Percentiles rank a stretch among this genome's conserved stretches.
Conservation (phyloP, 1,284 basidiomycete genomes). For the Polyporus tsugae region DNA sequence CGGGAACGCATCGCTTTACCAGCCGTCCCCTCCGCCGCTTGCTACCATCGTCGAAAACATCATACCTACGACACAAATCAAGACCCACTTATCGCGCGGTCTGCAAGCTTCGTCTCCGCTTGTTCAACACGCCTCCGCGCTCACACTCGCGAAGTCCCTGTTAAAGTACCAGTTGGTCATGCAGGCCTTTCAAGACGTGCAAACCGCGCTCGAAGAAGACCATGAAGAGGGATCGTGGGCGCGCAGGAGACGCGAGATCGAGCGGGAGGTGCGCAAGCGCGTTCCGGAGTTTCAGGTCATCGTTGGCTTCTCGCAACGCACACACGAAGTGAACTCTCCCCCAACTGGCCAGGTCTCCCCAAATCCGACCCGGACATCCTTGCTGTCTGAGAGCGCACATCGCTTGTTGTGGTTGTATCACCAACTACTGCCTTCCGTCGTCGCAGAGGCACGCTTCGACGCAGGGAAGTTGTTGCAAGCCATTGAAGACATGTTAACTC, state of each 20-base stretch:
- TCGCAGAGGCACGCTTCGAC: constrained; percentile 86
- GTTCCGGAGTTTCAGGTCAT: constrained; percentile 88
- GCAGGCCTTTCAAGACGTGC: constrained; percentile 58
- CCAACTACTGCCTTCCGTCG: constrained; percentile 73
- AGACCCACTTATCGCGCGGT: constrained; percentile 80
- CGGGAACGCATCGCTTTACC: constrained; percentile 50
- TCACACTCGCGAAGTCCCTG: constrained; percentile 77
- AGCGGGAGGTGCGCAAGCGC: constrained; percentile 77
- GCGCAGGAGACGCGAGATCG: constrained; percentile 67
- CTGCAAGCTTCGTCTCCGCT: constrained; percentile 74
- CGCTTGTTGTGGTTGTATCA: constrained; percentile 89
- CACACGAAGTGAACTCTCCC: constrained; percentile 15
- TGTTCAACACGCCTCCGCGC: constrained; percentile 85
- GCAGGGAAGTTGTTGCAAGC: constrained; percentile 80
- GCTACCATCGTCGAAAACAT: constrained; percentile 76
- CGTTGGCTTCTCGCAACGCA: constrained; percentile 76
- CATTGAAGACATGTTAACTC: constrained; percentile 45
- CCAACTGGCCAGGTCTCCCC: constrained; percentile 35
- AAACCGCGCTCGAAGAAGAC: constrained; percentile 67
- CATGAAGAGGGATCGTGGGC: constrained; percentile 74
- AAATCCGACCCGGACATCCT: constrained; percentile 53
- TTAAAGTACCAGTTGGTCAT: constrained; percentile 72
- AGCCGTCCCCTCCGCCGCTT: constrained; percentile 78
- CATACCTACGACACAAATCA: constrained; percentile 76
- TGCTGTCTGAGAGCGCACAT: constrained; percentile 83